Conservation (phyloP, 2,329 filamentous ascomycete genomes). For the Diaporthe longicolla region DNA sequence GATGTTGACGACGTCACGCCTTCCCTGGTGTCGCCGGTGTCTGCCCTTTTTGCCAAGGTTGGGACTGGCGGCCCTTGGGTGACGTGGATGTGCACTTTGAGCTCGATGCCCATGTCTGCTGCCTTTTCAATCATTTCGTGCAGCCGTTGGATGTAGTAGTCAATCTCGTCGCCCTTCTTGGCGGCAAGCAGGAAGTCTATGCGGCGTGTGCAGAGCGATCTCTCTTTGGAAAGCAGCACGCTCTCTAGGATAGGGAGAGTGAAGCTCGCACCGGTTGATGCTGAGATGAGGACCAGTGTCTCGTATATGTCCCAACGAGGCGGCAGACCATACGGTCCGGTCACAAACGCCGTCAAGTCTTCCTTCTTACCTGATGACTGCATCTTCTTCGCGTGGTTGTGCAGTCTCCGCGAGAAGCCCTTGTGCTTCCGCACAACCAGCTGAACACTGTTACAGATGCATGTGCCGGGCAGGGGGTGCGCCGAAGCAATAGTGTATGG, state of each 20-base stretch:
- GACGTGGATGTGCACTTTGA: conserved; percentile 68
- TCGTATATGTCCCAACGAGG: conserved; percentile 72
- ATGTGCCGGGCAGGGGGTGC: conserved; percentile 63
- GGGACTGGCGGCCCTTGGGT: conserved; percentile 54
- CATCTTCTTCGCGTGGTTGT: conserved; percentile 59
- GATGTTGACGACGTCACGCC: conserved; percentile 47
- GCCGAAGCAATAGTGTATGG: conserved; percentile 74
- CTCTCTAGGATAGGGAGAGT: conserved; percentile 72
- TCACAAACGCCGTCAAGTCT: conserved; percentile 62
- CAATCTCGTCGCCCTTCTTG: conserved; percentile 65
- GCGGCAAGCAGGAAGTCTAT: conserved; percentile 69
- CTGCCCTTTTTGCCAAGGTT: conserved; percentile 46
- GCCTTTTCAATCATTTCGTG: conserved; percentile 60
- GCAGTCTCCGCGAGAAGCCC: conserved; percentile 70
- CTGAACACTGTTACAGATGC: conserved; percentile 72
- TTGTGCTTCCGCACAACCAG: conserved; percentile 69
- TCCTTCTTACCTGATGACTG: conserved; percentile 49
- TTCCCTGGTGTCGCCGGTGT: conserved; percentile 45
- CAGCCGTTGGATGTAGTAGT: conserved; percentile 67
- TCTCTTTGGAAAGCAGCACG: conserved; percentile 57
- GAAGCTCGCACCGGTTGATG: conserved; percentile 75
- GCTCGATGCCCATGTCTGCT: conserved; percentile 60
- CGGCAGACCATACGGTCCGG: conserved; percentile 69
- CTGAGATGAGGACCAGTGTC: conserved; percentile 71
- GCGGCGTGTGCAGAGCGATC: conserved; percentile 63